Evolutionary conservation across 83 land plant species (phyloP), one percentile per base, ranked within the genome.

Genomic region (Isoetes engelmannii): DNA sequence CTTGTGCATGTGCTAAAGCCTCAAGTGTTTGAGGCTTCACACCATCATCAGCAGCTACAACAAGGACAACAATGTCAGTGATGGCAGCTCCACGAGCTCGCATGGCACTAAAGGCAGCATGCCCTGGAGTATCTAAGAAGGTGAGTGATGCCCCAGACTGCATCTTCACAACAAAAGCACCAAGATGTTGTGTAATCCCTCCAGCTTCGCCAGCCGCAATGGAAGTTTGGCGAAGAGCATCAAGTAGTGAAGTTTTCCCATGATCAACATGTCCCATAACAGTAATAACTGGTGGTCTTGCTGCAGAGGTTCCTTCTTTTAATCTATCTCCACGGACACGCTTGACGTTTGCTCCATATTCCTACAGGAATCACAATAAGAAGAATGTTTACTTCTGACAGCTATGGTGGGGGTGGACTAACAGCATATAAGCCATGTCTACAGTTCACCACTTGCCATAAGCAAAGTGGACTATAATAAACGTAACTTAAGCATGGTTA

Each of bases 91-190:
- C 98, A 69, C 98, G 80, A 58, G 96, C 92, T 65, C 98, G 87
- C 98, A 93, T 93, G 13, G 95, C 92, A 76, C 92, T 89, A 70
- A 93, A 93, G n/a, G 98, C 98, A 69, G 98, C 98, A 80, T 93
- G 98, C 21, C 97, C 77, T 47, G 98, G 98, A 17, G 98, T 93
- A 66, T 93, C 98, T 21, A 92, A 79, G 70, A 92, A 92, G 51
- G 98, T 92, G 48, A 93, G 89, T 7, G 86, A 81, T 54, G 87
- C 86, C 45, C 98, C 98, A 21, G 95, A 87, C 60, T 79, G 78
- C 98, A 93, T 85, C 45, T 69, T 62, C 21, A 93, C 98, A 69
- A 89, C 88, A 84, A 93, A 93, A 17, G 98, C 98, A 77, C 98
- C 98, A 45, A 93, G 65, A 73, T 93, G 98, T 58, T 93, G 98